Base-by-base conservation (phyloP, 176 grass and related monocot species). In the Aegilops tauschii region DNA sequence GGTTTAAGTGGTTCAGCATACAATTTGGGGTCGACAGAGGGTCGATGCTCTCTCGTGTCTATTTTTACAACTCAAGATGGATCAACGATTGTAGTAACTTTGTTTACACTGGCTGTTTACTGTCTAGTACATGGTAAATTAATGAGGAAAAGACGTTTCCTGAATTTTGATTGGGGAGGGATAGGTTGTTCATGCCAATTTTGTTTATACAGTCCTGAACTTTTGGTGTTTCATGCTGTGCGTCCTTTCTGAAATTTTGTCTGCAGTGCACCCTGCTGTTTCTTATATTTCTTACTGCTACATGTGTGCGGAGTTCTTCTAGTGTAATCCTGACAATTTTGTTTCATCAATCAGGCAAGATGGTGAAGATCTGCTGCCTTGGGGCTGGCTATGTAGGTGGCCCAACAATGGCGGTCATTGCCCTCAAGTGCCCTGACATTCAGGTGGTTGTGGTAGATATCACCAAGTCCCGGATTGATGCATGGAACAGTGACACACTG, bases 341-440 rank as follows among this genome's bases (percentile, higher is more conserved):
- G 4, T 64, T 47, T 67, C 6, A 50, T 47, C 32, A 61, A 30
- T 12, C 82, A 83, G 82, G 14, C 20, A 61, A 58, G 31, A 90
- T 94, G 92, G 92, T 94, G 83, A 94, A 94, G 89, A 91, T 94
- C 47, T 94, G 92, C 89, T 94, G 92, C 69, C 79, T 94, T 39
- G 92, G 92, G 71, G 92, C 92, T 50, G 92, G 92, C 66, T 94
- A 94, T 74, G 92, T 94, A 1, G 92, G 92, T 25, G 92, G 92
- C 37, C 92, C 92, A n/a, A 94, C 92, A 76, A 94, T 94, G 92
- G 92, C 92, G 1, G 89, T 94, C 61, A 94, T 94, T 16, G 92
- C 92, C 50, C 47, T 89, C 23, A 94, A 94, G 61, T 94, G 92
- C 52, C 92, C 92, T 7, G 87, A 85, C 5, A 45, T 89, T 35